Conservation (phyloP, 2,329 filamentous ascomycete species). For the Fusarium anthophilum region DNA sequence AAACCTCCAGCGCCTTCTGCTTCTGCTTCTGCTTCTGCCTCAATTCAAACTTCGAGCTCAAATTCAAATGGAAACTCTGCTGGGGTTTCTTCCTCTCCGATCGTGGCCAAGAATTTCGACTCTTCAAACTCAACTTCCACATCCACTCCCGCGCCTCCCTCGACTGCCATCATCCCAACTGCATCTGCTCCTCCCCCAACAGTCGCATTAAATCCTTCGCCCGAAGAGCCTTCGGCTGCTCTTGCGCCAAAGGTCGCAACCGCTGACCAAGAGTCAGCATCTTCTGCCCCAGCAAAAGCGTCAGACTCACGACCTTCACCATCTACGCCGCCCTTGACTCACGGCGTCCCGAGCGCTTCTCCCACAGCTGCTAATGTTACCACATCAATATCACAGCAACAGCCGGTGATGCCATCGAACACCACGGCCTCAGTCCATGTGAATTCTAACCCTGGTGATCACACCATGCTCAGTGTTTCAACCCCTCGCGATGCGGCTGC, state of each 20-base stretch:
- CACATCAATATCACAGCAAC: slow-evolving; percentile 25
- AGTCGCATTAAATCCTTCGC: slow-evolving; percentile 1
- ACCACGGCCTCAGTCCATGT: slow-evolving; percentile 14
- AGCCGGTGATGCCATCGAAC: slow-evolving; percentile 30
- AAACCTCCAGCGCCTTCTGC: background rate
- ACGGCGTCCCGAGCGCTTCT: slow-evolving; percentile 5
- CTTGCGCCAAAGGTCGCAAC: slow-evolving; percentile 7
- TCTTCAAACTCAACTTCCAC: slow-evolving; percentile 20
- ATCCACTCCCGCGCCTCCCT: slow-evolving; percentile 19
- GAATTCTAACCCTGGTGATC: slow-evolving; percentile 28
- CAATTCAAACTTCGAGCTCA: slow-evolving; percentile 7
- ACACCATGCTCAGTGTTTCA: slow-evolving; percentile 37
- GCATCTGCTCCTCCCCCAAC: slow-evolving; percentile 8
- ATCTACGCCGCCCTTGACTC: slow-evolving; percentile 33
- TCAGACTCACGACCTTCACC: slow-evolving; percentile 21
- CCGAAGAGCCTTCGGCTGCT: slow-evolving; percentile 4
- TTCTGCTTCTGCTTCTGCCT: slow-evolving; percentile 10
- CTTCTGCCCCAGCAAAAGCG: slow-evolving; percentile 9
- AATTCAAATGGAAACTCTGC: slow-evolving; percentile 2
- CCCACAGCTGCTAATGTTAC: slow-evolving; percentile 16
- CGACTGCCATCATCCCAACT: background rate
- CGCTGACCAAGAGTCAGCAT: slow-evolving; percentile 3
- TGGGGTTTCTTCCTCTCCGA: background rate
- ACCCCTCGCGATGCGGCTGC: slow-evolving; percentile 5
- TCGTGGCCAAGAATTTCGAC: background rate